A percentile compares a stretch with the other conserved stretches of the same genome.
phyloP scores from a whole-genome alignment of 2,329 filamentous ascomycete genomes.

The Colletotrichum salicis region DNA sequence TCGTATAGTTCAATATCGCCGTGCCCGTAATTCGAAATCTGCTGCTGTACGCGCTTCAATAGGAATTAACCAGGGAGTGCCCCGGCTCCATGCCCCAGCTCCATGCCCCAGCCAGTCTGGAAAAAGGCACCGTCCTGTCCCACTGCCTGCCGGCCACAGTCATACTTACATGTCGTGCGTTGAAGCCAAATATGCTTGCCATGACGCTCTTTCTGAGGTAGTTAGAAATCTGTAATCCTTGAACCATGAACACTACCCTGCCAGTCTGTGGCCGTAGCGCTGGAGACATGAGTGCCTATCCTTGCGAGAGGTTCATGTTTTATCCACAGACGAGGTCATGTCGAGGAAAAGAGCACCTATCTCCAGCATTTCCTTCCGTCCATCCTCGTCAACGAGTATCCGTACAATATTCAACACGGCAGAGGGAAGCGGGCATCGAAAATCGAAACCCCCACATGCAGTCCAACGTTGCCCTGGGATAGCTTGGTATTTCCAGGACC shows the following conservation, averaged over 20 bases:
- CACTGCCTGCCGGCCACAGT: constrained; percentile 15
- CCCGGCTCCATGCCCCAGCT: neutral
- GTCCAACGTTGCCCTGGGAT: constrained; percentile 22
- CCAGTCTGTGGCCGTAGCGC: neutral
- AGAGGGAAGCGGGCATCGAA: constrained; percentile 13
- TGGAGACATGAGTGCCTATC: constrained; percentile 3
- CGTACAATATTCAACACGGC: neutral
- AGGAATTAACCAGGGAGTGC: neutral
- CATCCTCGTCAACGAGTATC: neutral
- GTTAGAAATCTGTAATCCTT: constrained; percentile 5
- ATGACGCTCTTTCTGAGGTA: constrained; percentile 11
- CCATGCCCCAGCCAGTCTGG: neutral
- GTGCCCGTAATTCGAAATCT: neutral
- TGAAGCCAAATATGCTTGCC: constrained; percentile 17
- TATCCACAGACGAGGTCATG: neutral
- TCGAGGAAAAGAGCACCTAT: neutral
- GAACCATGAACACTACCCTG: constrained; percentile 21
- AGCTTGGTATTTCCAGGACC: neutral
- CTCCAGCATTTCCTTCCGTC: constrained; percentile 8
- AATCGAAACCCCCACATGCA: constrained; percentile 20
- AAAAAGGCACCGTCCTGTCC: neutral
- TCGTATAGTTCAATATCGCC: constrained; percentile 2
- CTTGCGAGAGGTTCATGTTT: neutral
- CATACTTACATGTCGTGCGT: neutral
- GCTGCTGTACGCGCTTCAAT: neutral